These are phyloP conservation scores for Hymenoscyphus salicellus DNA, from an alignment of 2,329 filamentous ascomycete species.

Conservation along the genomic window DNA sequence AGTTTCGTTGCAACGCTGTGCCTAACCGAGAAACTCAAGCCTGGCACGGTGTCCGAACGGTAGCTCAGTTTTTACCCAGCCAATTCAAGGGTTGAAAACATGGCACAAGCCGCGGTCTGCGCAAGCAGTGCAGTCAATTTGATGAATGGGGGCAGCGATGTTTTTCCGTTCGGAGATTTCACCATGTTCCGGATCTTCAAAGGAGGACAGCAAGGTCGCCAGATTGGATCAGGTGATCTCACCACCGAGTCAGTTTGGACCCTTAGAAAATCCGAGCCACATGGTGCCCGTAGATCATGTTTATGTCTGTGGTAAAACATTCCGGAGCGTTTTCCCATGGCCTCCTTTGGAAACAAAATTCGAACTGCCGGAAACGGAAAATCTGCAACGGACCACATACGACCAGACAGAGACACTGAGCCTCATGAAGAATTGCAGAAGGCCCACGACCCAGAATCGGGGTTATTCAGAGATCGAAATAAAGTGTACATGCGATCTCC, in stretches of 20 bases:
- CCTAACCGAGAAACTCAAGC: conserved; percentile 20
- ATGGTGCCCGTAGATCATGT: conserved; percentile 21
- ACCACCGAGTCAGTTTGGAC: conserved; percentile 10
- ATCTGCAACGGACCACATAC: neutral
- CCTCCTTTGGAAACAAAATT: neutral
- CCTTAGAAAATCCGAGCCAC: conserved; percentile 12
- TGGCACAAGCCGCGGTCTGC: conserved; percentile 4
- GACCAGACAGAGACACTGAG: too few species aligned
- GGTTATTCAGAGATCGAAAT: neutral
- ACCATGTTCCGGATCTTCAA: conserved; percentile 22
- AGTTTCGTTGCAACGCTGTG: conserved; percentile 17
- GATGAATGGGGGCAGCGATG: conserved; percentile 14
- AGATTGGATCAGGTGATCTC: conserved; percentile 12
- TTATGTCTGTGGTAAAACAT: conserved; percentile 1
- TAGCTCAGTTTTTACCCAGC: neutral
- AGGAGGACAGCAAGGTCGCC: neutral
- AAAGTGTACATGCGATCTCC: neutral
- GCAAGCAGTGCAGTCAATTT: neutral
- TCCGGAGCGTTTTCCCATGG: neutral
- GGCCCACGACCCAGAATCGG: neutral
- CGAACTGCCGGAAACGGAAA: neutral
- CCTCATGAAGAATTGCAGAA: neutral
- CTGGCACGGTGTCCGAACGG: conserved; percentile 1
- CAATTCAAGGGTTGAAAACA: conserved; percentile 1
- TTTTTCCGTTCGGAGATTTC: conserved; percentile 27